Evolutionary conservation across 2,329 filamentous ascomycete genomes (phyloP).

Genomic region (Pezicula neosporulosa): DNA sequence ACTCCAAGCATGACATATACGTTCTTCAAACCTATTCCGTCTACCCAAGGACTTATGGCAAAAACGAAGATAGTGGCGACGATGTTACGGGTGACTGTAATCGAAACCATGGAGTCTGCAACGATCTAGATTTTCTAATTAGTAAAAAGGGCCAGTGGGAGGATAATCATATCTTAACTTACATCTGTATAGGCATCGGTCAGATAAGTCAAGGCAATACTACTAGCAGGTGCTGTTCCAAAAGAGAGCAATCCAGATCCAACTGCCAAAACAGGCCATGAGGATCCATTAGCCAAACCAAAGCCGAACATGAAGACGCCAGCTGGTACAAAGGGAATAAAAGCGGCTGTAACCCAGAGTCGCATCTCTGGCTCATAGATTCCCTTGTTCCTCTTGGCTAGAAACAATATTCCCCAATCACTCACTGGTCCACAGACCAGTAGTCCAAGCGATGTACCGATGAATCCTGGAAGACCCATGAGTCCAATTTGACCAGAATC

Average conservation of each 20-base stretch:
- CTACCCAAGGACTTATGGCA: slow-evolving; percentile 35
- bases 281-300: slow-evolving; percentile 24
- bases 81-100: slow-evolving; percentile 41
- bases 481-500: slow-evolving; percentile 32
- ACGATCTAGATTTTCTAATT: slow-evolving; percentile 33
- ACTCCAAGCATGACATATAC: slow-evolving; percentile 37
- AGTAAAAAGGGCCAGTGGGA: neutral
- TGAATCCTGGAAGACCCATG: slow-evolving; percentile 35
- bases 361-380: slow-evolving; percentile 40
- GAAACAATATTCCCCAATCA: slow-evolving; percentile 31
- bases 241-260: slow-evolving; percentile 35
- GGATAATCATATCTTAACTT: slow-evolving; percentile 12
- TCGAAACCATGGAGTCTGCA: slow-evolving; percentile 40
- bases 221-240: slow-evolving; percentile 29
- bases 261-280: slow-evolving; percentile 29
- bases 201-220: slow-evolving; percentile 35
- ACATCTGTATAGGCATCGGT: slow-evolving; percentile 34
- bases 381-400: slow-evolving; percentile 33
- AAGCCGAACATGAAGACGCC: slow-evolving; percentile 37
- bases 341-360: slow-evolving; percentile 29
- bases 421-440: slow-evolving; percentile 30
- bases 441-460: slow-evolving; percentile 33
- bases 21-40: slow-evolving; percentile 28
- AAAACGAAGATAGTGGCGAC: slow-evolving; percentile 42
- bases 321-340: slow-evolving; percentile 28